These are phyloP conservation scores for Alternaria conjuncta DNA, from an alignment of 2,329 filamentous ascomycete genomes.

Conservation along the genomic window DNA sequence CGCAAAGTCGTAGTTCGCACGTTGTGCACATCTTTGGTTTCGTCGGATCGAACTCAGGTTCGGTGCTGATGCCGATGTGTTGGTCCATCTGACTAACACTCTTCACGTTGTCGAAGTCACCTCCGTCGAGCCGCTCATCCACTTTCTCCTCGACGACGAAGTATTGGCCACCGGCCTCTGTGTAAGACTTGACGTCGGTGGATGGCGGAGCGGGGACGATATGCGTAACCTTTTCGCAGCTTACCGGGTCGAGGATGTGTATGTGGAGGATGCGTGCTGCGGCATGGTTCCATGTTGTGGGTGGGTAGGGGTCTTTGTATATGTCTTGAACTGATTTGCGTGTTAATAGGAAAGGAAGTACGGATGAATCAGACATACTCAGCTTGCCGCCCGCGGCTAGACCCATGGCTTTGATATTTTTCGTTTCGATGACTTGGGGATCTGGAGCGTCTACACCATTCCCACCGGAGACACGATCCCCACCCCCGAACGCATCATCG, in stretches of 20 bases:
- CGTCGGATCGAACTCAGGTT: background rate
- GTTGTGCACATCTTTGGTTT: background rate
- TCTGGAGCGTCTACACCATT: no score
- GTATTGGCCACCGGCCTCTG: background rate
- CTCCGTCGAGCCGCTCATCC: background rate
- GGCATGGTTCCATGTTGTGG: background rate
- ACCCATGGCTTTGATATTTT: background rate
- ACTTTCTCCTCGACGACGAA: background rate
- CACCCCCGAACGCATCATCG: no score
- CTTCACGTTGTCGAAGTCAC: background rate
- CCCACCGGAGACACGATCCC: no score
- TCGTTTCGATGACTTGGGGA: background rate
- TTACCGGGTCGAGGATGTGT: background rate
- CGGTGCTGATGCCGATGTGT: background rate
- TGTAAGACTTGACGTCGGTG: background rate
- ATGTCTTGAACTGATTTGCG: constrained; percentile 5
- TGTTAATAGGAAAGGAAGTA: no score
- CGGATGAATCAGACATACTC: no score
- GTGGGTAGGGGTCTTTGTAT: background rate
- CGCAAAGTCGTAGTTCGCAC: background rate
- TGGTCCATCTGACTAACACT: background rate
- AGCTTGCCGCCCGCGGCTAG: background rate
- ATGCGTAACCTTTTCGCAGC: background rate
- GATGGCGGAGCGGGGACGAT: background rate
- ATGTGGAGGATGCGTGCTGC: background rate